Base-by-base conservation (phyloP, 1,139 yeast genomes). In the Sugiyamaella grinbergsii region DNA sequence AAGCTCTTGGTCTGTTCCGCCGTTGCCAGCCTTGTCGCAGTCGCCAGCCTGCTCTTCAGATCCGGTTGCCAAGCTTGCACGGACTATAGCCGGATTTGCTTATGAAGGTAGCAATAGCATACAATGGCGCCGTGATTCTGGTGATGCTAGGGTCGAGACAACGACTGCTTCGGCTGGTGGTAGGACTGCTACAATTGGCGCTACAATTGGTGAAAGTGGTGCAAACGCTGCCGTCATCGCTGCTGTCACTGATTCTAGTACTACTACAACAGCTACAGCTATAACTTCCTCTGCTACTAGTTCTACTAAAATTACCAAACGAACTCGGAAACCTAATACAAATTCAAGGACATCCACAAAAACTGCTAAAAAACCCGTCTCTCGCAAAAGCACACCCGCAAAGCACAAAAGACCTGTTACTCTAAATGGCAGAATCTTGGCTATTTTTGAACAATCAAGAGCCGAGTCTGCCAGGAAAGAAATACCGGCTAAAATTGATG, bases 341-440 rank as follows among this genome's bases (percentile, higher is more conserved):
- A 31, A n/a, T n/a, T n/a, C 34, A n/a, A n/a, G 15, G 15, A 31
- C 34, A 16, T 7, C 7, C 13, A 40, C 11, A 11, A 40, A 40
- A 16, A 18, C 18, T 15, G 18, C 20, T 3, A 24, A 26, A 16
- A 8, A 2, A 15, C 16, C 29, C 20, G 28, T 16, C 6, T 19
- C 6, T 2, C 34, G n/a, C 20, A 23, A 20, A 11, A 26, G 29
- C 13, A 29, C 11, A 16, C 19, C 16, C 16, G 16, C 36, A 11
- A 41, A 31, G 11, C 20, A 5, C 18, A 41, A 41, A 19, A 16
- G 33, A 2, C 45, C 45, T 6, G 36, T 11, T 23, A 41, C 45
- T 19, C 31, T 41, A 5, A 41, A 41, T 31, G 36, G 18, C n/a
- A 28, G 45, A n/a, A 41, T 41, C 13, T 13, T 41, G 26, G 45